Percentiles rank a stretch among this genome's conserved stretches.
These are phyloP conservation scores for Monsonia emarginata DNA, from an alignment of 441 rosid species.

Conservation along the genomic window DNA sequence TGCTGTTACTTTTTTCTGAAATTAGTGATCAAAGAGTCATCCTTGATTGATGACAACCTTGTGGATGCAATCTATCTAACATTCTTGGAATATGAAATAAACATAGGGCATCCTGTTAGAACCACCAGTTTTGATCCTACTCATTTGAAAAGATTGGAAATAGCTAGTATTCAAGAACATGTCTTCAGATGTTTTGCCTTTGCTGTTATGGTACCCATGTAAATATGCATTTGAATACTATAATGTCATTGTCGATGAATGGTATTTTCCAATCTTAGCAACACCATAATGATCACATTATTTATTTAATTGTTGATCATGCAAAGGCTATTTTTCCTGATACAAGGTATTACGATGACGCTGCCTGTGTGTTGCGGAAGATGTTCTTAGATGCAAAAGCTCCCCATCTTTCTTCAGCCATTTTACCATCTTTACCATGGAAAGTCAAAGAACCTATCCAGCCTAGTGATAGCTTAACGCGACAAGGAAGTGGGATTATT, in stretches of 20 bases:
- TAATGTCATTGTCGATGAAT: neutral
- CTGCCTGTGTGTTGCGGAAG: conserved; percentile 96
- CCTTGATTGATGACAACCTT: neutral
- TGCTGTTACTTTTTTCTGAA: neutral
- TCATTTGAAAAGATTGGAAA: neutral
- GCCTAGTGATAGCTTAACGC: conserved; percentile 82
- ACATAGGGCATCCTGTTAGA: neutral
- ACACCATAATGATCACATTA: neutral
- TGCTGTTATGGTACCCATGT: neutral
- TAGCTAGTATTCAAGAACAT: neutral
- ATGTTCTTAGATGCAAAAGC: conserved; percentile 98
- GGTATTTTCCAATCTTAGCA: neutral
- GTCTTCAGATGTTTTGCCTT: neutral
- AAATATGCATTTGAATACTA: neutral
- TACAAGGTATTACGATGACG: conserved; percentile 88
- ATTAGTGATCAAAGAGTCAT: neutral
- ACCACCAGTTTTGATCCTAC: neutral
- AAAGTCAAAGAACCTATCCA: conserved; percentile 76
- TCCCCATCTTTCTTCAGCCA: conserved; percentile 87
- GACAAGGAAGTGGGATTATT: conserved; percentile 97
- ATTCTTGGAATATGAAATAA: neutral
- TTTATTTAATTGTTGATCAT: conserved; percentile 16
- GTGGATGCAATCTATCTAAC: neutral
- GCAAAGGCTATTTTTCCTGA: conserved; percentile 11
- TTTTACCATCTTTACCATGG: conserved; percentile 95